phyloP scores from a whole-genome alignment of 352 stramenopile genomes.

The Phytophthora gonapodyides region DNA sequence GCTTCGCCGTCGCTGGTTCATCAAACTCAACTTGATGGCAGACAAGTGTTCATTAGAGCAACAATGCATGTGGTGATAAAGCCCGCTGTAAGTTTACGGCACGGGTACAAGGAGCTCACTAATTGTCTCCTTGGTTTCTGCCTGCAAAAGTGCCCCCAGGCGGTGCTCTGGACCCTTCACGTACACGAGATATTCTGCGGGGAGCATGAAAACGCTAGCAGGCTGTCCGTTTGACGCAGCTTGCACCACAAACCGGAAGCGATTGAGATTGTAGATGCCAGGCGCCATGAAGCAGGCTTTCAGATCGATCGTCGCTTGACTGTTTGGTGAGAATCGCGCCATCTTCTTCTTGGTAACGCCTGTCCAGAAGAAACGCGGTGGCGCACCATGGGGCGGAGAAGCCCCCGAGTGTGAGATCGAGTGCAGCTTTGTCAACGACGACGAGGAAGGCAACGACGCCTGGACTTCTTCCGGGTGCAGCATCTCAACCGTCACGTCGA shows the following conservation, averaged over 20 bases:
- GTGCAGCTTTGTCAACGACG: slow-evolving; percentile 36
- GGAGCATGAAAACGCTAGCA: slow-evolving; percentile 64
- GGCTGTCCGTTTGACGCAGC: slow-evolving; percentile 24
- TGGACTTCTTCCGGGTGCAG: slow-evolving; percentile 74
- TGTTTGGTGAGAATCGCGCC: slow-evolving; percentile 51
- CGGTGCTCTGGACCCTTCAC: slow-evolving; percentile 39
- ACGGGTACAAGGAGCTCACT: slow-evolving; percentile 37
- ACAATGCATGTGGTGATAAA: no score
- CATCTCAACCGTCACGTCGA: slow-evolving; percentile 84
- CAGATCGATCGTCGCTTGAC: slow-evolving; percentile 52
- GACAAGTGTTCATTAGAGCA: no score
- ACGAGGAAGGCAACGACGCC: slow-evolving; percentile 24
- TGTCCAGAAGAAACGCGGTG: slow-evolving; percentile 81
- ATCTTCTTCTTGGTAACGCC: slow-evolving; percentile 79
- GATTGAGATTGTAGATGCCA: slow-evolving; percentile 86
- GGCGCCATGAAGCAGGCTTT: slow-evolving; percentile 74
- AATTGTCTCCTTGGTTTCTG: slow-evolving; percentile 26
- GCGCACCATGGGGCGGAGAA: slow-evolving; percentile 24
- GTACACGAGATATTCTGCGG: slow-evolving; percentile 79
- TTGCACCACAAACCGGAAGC: slow-evolving; percentile 69
- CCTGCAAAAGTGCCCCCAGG: slow-evolving; percentile 11
- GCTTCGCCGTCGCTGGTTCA: no score
- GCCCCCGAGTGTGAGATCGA: slow-evolving; percentile 26
- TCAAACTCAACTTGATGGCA: no score
- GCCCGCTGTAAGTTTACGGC: slow-evolving; percentile 7